phyloP scores from a whole-genome alignment of 2,329 filamentous ascomycete species.

The Colletotrichum tabaci region DNA sequence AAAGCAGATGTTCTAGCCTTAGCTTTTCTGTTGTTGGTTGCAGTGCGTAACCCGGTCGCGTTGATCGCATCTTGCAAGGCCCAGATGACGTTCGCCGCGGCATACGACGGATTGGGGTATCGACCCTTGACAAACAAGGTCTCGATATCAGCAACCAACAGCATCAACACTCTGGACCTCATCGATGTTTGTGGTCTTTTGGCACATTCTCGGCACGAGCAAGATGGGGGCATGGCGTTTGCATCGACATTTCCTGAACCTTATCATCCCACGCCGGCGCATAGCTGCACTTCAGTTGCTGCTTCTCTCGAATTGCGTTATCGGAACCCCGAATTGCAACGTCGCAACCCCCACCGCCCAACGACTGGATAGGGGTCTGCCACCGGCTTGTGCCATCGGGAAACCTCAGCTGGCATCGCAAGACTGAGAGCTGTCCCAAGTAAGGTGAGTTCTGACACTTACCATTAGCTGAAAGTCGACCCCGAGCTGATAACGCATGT shows the following conservation, averaged over 20 bases:
- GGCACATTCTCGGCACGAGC: background rate
- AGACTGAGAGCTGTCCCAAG: background rate
- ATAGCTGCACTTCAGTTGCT: background rate
- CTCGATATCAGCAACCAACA: background rate
- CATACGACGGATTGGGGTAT: background rate
- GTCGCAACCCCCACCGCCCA: background rate
- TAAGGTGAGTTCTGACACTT: background rate
- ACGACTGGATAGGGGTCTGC: background rate
- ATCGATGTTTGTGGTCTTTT: background rate
- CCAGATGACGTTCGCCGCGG: background rate
- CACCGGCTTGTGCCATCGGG: background rate
- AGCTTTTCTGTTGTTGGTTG: background rate
- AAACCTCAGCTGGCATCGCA: background rate
- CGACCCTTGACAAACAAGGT: background rate
- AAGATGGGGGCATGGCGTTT: background rate
- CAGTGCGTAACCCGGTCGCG: background rate
- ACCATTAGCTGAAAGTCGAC: background rate
- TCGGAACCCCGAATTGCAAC: background rate
- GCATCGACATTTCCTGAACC: background rate
- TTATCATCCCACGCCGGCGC: background rate
- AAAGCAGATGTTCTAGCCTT: background rate
- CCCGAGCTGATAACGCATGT: background rate
- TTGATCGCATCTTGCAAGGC: background rate
- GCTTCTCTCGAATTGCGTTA: background rate
- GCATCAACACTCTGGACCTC: too few relatives aligned